Evolutionary conservation across 2,329 filamentous ascomycete genomes (phyloP), one percentile per base, ranked within the genome.

Genomic region (Fusarium foetens): DNA sequence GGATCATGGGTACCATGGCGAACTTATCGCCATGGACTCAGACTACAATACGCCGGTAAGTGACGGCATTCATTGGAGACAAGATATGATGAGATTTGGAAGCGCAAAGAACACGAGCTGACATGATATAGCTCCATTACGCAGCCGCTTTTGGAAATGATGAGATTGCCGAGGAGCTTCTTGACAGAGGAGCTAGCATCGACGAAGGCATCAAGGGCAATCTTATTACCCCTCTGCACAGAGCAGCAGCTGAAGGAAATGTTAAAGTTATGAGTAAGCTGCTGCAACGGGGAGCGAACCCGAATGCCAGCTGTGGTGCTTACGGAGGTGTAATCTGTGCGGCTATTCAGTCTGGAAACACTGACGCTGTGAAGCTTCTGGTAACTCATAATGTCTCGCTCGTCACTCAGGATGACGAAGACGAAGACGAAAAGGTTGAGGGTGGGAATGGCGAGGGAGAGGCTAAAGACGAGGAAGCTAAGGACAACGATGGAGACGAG

Each of bases 331-430:
- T 84, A 1, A 79, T 84, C 21, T 84, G 83, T 42, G 79, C 82
- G 1, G 83, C 83, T 3, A 84, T 84, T 14, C 77, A 75, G 14
- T 84, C 82, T 3, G 83, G 83, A 8, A 84, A 83, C 21, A 75
- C 78, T 12, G 82, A 79, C 3, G 82, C 82, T 1, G 82, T 84
- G 4, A 79, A 80, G 61, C 71, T 84, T 27, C 76, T 84, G 4
- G 82, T 84, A 4, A 77, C 81, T 27, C 75, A 79, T 12, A 77
- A 81, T 21, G 82, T 83, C 9, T 79, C 80, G 8, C 72, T 84
- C 13, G 76, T 80, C 10, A 70, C 78, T 8, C 63, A 68, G 0
- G 41, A 67, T 0, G 78, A 81, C 12, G 70, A 66, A 19, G 71
- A 75, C 19, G 39, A 31, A 3, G 61, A 52, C 3, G 42, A 23